A percentile compares a stretch with the other conserved stretches of the same genome.
Conservation (phyloP, 1,284 basidiomycete species). For the Tilletia indica region DNA sequence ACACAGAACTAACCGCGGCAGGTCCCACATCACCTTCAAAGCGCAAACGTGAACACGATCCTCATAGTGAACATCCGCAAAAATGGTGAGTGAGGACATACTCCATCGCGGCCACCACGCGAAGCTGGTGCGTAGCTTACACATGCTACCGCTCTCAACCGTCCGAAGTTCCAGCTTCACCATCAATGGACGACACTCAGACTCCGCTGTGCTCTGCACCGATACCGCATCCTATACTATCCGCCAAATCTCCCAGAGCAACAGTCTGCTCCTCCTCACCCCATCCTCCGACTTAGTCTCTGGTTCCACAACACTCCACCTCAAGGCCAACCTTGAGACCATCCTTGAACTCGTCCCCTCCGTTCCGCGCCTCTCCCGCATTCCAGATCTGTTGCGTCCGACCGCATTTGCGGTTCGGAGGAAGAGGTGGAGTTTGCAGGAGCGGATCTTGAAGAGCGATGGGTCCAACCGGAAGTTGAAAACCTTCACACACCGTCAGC, state of each 20-base stretch:
- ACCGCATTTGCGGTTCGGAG: slow-evolving; percentile 34
- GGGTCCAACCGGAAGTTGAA: slow-evolving; percentile 8
- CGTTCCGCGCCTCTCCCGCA: slow-evolving; percentile 38
- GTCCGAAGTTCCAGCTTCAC: slow-evolving; percentile 26
- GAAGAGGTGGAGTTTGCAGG: slow-evolving; percentile 28
- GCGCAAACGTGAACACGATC: neutral
- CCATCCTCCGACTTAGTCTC: neutral
- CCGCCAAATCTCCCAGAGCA: slow-evolving; percentile 48
- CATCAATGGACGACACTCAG: slow-evolving; percentile 46
- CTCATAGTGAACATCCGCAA: too few relatives aligned
- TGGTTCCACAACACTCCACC: slow-evolving; percentile 23
- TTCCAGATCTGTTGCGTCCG: slow-evolving; percentile 36
- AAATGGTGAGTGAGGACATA: neutral
- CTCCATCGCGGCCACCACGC: too few relatives aligned
- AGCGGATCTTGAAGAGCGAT: too few relatives aligned
- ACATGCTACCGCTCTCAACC: too few relatives aligned
- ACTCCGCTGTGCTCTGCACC: slow-evolving; percentile 50
- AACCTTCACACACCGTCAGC: slow-evolving; percentile 44
- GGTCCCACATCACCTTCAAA: neutral
- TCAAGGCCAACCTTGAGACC: slow-evolving; percentile 39
- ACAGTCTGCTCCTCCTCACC: slow-evolving; percentile 45
- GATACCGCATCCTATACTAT: slow-evolving; percentile 40
- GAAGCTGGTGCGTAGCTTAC: too few relatives aligned
- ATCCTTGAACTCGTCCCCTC: slow-evolving; percentile 46
- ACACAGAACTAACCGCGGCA: neutral